A percentile compares a stretch with the other conserved stretches of the same genome.
Evolutionary conservation across 2,329 filamentous ascomycete species (phyloP).

Genomic region (Tolypocladium ovalisporum): DNA sequence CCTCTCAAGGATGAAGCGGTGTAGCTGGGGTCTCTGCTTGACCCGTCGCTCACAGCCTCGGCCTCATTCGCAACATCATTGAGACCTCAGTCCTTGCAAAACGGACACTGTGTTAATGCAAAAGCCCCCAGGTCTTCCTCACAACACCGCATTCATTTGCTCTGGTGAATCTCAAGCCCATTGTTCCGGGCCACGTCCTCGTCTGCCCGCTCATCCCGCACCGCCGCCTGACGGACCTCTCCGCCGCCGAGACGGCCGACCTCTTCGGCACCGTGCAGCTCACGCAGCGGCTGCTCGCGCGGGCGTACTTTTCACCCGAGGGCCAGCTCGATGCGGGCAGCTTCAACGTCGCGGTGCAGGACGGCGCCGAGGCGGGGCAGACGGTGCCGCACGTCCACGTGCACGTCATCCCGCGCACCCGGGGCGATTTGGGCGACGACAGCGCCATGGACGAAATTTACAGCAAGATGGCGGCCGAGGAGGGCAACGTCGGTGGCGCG

Average conservation of each 20-base stretch:
- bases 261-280: conserved; percentile 80
- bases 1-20: neutral
- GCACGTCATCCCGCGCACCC: conserved; percentile 71
- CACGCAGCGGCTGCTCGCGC: conserved; percentile 64
- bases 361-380: conserved; percentile 82
- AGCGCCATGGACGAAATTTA: conserved; percentile 60
- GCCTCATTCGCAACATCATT: neutral
- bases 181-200: conserved; percentile 87
- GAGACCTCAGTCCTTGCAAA: neutral
- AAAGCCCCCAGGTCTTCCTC: conserved; percentile 64
- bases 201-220: conserved; percentile 65
- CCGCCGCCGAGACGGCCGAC: conserved; percentile 60
- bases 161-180: conserved; percentile 89
- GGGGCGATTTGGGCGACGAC: conserved; percentile 36
- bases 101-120: neutral
- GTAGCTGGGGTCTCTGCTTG: neutral
- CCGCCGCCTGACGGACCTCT: conserved; percentile 65
- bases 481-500: conserved; percentile 69
- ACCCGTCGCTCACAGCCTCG: neutral
- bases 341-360: conserved; percentile 92
- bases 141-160: conserved; percentile 70
- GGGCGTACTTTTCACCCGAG: conserved; percentile 37
- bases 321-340: conserved; percentile 46
- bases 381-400: conserved; percentile 90
- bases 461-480: conserved; percentile 68